Evolutionary conservation across 225 moss, liverwort and hornwort species (phyloP), one percentile per base, ranked within the genome.

Genomic region (Bryoerythrophyllum caledonicum): DNA sequence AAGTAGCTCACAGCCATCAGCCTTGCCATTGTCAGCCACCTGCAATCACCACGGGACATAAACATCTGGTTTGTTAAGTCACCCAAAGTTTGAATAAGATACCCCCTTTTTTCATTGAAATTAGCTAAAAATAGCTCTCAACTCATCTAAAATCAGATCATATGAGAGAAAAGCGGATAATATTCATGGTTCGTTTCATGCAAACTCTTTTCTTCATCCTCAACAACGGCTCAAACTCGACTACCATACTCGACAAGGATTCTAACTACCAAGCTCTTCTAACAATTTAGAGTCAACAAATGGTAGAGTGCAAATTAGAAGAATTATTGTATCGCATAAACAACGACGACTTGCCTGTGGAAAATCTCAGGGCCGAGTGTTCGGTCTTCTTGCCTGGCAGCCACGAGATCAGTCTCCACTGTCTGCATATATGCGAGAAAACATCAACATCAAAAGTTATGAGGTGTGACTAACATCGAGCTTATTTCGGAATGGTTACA

Each of bases 1-100:
- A 95, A 78, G 63, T 90, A 80, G 77, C 91, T 93, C 10, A 89
- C 71, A 68, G 86, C 82, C 71, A 90, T 78, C 67, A 99, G 64
- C 81, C 92, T 91, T 63, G 93, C 91, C 83, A 99, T 72, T 60
- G 85, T 95, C 83, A 99, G 77, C 97, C 97, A 95, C 79, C 97
- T 97, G 86, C 74, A 65, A 76, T 62, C 23, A 20, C 16, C 25
- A 38, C 5, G 25, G 23, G 21, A 37, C 14, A 37, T 23, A 9
- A 35, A 69, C 17, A 53, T 35, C 23, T 52, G n/a, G 34, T 12
- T 15, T 44, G 44, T 13, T 4, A 48, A 16, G 48, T 48, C 48
- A 48, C 48, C 6, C 43, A 43, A 43, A 14, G 43, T 43, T 43
- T 43, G 12, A 3, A 43, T 12, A 43, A 11, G 43, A 3, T 4